Evolutionary conservation across 2,329 filamentous ascomycete genomes (phyloP).

Genomic region (Escovopsis weberi): DNA sequence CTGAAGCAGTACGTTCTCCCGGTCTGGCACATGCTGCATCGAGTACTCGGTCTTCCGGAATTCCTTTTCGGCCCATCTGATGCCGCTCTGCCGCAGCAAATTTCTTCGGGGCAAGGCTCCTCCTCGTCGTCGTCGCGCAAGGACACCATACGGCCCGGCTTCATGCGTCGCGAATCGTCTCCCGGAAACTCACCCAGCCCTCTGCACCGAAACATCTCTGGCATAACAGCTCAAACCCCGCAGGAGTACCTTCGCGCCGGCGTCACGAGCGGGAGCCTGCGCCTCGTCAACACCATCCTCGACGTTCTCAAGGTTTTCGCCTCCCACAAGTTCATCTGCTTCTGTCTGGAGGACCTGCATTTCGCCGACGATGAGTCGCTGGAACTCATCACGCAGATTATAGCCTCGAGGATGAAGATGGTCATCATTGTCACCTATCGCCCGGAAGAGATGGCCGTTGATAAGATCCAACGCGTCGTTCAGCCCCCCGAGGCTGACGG

Average conservation of each 20-base stretch:
- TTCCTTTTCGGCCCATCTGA: conserved; percentile 48
- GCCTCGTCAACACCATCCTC: conserved; percentile 75
- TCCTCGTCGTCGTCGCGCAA: conserved; percentile 11
- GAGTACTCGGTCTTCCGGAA: conserved; percentile 48
- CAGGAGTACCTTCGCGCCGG: conserved; percentile 47
- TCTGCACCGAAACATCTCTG: conserved; percentile 18
- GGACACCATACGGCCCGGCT: conserved; percentile 14
- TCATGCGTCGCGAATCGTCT: conserved; percentile 34
- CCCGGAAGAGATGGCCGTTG: conserved; percentile 47
- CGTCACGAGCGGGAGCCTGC: conserved; percentile 47
- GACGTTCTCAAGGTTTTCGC: conserved; percentile 75
- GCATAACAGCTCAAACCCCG: conserved; percentile 33
- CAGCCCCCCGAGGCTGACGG: conserved; percentile 40
- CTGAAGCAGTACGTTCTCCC: conserved; percentile 49
- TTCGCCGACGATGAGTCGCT: conserved; percentile 80
- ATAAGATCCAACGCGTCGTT: conserved; percentile 39
- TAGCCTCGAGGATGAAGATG: conserved; percentile 64
- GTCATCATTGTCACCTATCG: conserved; percentile 67
- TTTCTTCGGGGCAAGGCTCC: conserved; percentile 18
- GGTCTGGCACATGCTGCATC: conserved; percentile 49
- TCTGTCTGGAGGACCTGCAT: conserved; percentile 80
- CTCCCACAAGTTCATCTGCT: conserved; percentile 72
- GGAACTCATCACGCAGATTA: conserved; percentile 69
- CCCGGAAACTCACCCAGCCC: conserved; percentile 29
- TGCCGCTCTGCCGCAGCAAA: conserved; percentile 17